Base-by-base conservation (phyloP, 495 filamentous ascomycete species). In the Penicilliopsis zonata region DNA sequence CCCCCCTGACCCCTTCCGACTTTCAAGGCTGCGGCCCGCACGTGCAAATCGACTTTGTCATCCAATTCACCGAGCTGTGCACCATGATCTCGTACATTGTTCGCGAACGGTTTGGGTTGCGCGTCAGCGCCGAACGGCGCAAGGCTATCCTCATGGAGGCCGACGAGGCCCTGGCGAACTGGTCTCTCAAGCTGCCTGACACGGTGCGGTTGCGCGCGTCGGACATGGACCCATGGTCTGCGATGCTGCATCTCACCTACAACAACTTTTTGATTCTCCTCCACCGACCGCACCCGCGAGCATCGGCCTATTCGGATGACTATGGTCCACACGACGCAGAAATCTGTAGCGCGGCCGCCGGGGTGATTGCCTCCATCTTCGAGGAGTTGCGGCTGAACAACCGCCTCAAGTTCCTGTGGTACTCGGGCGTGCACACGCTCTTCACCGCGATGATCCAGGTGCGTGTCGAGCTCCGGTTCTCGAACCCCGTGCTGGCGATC, bases 401-500 rank as follows among this genome's bases (percentile, higher is more conserved):
- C 31, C 56, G 58, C n/a, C 41, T 64, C 35, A 63, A 59, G 30
- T 61, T 48, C 40, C 44, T 65, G 4, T 67, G 62, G 64, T 63
- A 61, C 38, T 61, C 61, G 13, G 59, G 57, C 6, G 57, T 68
- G 5, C 55, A 64, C 30, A 61, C 57, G 1, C 41, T 65, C 10
- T 66, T 68, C 36, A 65, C 62, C 12, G 62, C 62, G 24, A 63
- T 68, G 59, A 65, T 68, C 18, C 61, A 66, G 49, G 58, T 68
- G 4, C 54, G 60, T n/a, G 59, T 63, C 5, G 61, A 68, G 34
- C 53, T 67, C 17, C 57, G 59, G 18, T 63, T 64, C 35, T 63
- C 61, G n/a, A 67, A 68, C 28, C 61, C 63, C 2, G 56, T 66
- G 8, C 48, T 64, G 7, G 63, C 61, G 1, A 66, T 66, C 43